Percentiles rank a stretch among this genome's conserved stretches.
phyloP scores from a whole-genome alignment of 2,329 filamentous ascomycete species.

The Alternaria gansuensis region DNA sequence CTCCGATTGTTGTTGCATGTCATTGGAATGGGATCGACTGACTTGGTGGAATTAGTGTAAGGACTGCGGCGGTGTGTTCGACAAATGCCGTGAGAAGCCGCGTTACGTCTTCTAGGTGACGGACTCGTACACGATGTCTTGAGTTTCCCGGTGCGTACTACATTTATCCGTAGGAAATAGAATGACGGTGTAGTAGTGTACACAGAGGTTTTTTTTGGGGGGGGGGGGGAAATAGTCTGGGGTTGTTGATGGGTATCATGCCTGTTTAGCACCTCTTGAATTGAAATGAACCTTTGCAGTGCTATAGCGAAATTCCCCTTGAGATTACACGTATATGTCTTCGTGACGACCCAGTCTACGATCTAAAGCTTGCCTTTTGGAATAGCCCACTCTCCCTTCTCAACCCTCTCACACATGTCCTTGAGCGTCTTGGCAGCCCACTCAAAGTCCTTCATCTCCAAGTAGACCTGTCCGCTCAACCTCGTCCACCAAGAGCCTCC shows the following conservation, averaged over 20 bases:
- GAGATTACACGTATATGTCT: background rate
- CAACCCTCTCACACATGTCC: conserved; percentile 63
- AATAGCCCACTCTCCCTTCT: conserved; percentile 54
- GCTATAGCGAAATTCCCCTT: background rate
- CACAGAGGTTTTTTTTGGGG: background rate
- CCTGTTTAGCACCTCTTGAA: background rate
- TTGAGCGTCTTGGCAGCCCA: conserved; percentile 70
- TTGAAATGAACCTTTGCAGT: background rate
- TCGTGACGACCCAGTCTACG: background rate
- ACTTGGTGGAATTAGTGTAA: conserved; percentile 10
- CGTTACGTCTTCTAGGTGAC: conserved; percentile 6
- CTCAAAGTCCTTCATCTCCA: conserved; percentile 81
- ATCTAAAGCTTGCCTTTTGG: conserved; percentile 21
- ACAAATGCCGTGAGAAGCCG: conserved; percentile 9
- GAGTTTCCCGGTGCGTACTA: background rate
- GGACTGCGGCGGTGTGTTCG: conserved; percentile 11
- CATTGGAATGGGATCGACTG: background rate
- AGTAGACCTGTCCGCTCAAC: conserved; percentile 82
- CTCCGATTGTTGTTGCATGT: too few relatives aligned
- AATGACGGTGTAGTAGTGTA: background rate
- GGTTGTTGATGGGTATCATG: background rate
- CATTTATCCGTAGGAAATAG: background rate
- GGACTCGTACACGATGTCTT: background rate
- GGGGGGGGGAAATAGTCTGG: background rate
- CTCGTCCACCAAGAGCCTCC: conserved; percentile 72